Evolutionary conservation across 805 yeast genomes (phyloP), one percentile per base, ranked within the genome.

Genomic region (Schwanniomyces occidentalis): DNA sequence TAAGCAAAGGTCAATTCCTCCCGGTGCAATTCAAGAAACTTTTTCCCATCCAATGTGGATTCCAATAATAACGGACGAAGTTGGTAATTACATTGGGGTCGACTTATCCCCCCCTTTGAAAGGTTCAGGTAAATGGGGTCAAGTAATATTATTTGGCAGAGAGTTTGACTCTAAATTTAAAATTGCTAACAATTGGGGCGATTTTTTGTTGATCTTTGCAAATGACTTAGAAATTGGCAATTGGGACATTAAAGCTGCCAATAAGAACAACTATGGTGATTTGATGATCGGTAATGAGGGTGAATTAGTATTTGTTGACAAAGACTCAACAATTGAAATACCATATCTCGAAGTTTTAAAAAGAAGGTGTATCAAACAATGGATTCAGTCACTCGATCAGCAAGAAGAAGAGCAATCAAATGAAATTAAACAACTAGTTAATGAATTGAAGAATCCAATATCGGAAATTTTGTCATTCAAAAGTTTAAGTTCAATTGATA

Each of bases 1-100:
- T 82, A 83, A 35, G 3, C 74, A 68, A 61, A 72, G 71, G 39
- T 81, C 93, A 0, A 70, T 87, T 10, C 99, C 99, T 6, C 85
- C 85, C 13, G 82, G 80, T 5, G 65, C 80, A 8, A 69, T 89
- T 28, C 85, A 85, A 55, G 73, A 76, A 6, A 78, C 80, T 5
- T 93, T 88, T 60, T 91, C 96, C n/a, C 87, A 87, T 58, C 80
- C 87, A 4, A 78, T 76, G 50, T 91, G 99, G 99, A 80, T 91
- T 40, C 98, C 99, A 3, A 61, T 91, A 34, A 78, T 86, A 24
- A 87, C 91, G 31, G 99, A 91, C 58, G 80, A 77, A 35, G 82
- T 80, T 15, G 99, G 99, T 29, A 91, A 91, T 64, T 90, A 89
- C 58, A 81, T 91, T 44, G 99, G 89, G 34, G 69, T 93, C 10